Conservation (phyloP, 192 early-diverging fungal genomes). For the Kappamyces sp. region DNA sequence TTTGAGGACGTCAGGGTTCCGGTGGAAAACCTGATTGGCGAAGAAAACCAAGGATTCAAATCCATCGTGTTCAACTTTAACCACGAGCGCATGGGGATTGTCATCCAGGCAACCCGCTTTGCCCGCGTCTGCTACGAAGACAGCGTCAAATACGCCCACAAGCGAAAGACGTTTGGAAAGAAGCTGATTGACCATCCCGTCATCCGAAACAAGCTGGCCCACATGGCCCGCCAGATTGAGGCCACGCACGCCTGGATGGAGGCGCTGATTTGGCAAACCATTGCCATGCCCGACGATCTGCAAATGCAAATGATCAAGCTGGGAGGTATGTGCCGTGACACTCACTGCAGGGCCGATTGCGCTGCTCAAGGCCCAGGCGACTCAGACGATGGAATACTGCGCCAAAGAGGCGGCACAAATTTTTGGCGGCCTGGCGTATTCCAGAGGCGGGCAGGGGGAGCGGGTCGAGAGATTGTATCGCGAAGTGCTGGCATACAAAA, state of each 20-base stretch:
- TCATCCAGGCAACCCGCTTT: conserved; percentile 64
- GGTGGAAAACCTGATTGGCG: conserved; percentile 64
- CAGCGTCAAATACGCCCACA: conserved; percentile 57
- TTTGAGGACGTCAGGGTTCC: conserved; percentile 77
- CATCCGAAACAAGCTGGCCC: conserved; percentile 58
- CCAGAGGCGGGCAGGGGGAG: conserved; percentile 46
- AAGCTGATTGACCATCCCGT: conserved; percentile 63
- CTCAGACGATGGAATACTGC: conserved; percentile 66
- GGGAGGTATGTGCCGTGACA: background rate
- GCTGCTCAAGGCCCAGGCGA: conserved; percentile 64
- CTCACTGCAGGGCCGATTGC: conserved; percentile 58
- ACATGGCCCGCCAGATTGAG: conserved; percentile 70
- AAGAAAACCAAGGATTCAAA: conserved; percentile 72
- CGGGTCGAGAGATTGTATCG: conserved; percentile 27
- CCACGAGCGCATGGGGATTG: conserved; percentile 62
- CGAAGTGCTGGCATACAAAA: conserved; percentile 29
- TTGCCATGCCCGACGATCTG: conserved; percentile 43
- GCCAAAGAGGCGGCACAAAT: conserved; percentile 70
- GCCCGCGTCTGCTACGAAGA: conserved; percentile 70
- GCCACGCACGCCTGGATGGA: conserved; percentile 73
- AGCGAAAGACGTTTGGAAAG: conserved; percentile 65
- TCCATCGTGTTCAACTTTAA: conserved; percentile 43
- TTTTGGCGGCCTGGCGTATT: conserved; percentile 67
- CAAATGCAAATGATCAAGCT: conserved; percentile 17
- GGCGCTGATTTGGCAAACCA: conserved; percentile 53